Evolutionary conservation across 306 rosid species (phyloP), one percentile per base, ranked within the genome.

Genomic region (Ammopiptanthus mongolicus): DNA sequence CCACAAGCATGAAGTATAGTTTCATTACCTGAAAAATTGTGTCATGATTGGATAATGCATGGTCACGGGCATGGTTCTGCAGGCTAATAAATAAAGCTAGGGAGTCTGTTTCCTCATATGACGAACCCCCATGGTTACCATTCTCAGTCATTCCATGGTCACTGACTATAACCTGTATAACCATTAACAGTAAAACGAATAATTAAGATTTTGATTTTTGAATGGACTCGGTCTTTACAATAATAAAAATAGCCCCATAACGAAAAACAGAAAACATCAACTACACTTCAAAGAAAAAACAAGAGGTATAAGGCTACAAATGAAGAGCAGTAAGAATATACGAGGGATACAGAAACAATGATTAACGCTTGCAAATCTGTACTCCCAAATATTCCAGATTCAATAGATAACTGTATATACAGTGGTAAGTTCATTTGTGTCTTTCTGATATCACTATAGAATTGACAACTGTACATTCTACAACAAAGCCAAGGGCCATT

Each of bases 131-230:
- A 37, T 91, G 97, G 77, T 94, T 94, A 81, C 98, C 98, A 78
- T 73, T 91, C 57, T 87, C 93, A 42, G 95, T 90, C 98, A 94
- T 94, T 81, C 98, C 98, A 83, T 94, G 98, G 88, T 94, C 98
- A 83, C 98, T 94, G 65, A 83, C 93, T 25, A 90, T 88, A 63
- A 90, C 87, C 98, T 94, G 67, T 46, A 51, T 53, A 55, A 61
- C 18, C 84, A 71, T 67, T 21, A 71, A 44, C 64, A 53, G 56
- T 34, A 76, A 41, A 41, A 48, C 71, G 64, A 73, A 31, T 17
- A 52, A 78, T 22, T 60, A 51, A 74, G 55, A 73, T 11, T 76
- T 19, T 23, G 1, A 68, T 36, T 48, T 25, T 42, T 29, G 6
- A 81, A 39, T 48, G 34, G 62, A 47, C 46, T 46, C 58, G 13